These are phyloP conservation scores for Entomortierella lignicola DNA, from an alignment of 192 early-diverging fungal genomes.

Conservation along the genomic window DNA sequence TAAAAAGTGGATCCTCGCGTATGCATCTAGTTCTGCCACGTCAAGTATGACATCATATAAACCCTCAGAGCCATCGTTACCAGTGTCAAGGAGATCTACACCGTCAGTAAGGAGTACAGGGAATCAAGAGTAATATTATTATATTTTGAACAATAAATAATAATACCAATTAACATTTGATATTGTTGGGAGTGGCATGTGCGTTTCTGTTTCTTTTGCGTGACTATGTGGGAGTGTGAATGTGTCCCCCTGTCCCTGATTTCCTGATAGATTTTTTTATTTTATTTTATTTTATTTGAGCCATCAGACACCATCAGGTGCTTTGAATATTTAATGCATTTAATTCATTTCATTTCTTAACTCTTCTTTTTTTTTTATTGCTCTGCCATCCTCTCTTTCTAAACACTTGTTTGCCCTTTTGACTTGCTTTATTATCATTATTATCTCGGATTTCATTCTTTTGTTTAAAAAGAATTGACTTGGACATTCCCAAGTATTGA, in stretches of 20 bases:
- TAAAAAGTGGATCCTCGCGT: slow-evolving; percentile 47
- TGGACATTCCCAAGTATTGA: no score
- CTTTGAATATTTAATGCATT: no score
- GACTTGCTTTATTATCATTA: background rate
- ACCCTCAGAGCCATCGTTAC: slow-evolving; percentile 43
- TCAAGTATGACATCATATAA: slow-evolving; percentile 48
- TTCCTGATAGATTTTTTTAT: no score
- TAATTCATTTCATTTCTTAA: no score
- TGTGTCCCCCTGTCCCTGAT: no score
- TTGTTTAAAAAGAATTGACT: no score
- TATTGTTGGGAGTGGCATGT: no score
- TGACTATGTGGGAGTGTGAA: no score
- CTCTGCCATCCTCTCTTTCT: background rate
- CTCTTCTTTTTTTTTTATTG: background rate
- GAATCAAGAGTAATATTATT: no score
- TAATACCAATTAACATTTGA: background rate
- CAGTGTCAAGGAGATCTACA: slow-evolving; percentile 34
- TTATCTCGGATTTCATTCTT: background rate
- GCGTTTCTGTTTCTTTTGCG: background rate
- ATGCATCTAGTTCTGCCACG: slow-evolving; percentile 39
- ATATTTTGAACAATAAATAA: background rate
- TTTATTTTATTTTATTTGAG: no score
- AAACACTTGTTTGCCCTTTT: background rate
- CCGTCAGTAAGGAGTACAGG: slow-evolving; percentile 26
- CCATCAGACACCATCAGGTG: no score